Conservation (phyloP, 768 basidiomycete species). For the Pleurotus giganteus region DNA sequence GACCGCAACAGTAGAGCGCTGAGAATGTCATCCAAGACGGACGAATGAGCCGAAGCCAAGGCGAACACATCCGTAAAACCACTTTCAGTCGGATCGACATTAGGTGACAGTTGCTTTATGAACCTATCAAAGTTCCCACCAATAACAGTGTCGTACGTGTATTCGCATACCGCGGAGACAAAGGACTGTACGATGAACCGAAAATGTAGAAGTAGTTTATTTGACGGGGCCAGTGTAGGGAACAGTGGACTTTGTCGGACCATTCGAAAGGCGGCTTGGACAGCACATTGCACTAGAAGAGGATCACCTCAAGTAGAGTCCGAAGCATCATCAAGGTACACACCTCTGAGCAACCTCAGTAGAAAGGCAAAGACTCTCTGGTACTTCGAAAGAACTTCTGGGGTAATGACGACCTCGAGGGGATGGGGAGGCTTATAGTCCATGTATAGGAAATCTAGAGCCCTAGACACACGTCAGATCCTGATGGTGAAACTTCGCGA, state of each 20-base stretch:
- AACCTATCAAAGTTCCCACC: conserved; percentile 75
- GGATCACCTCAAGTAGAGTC: neutral
- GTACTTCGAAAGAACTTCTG: conserved; percentile 77
- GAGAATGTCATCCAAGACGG: conserved; percentile 70
- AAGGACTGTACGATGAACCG: conserved; percentile 76
- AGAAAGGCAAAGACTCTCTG: conserved; percentile 81
- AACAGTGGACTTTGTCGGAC: conserved; percentile 52
- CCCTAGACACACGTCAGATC: conserved; percentile 40
- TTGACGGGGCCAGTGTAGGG: conserved; percentile 51
- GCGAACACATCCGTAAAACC: conserved; percentile 72
- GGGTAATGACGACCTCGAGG: conserved; percentile 69
- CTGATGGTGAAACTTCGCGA: neutral
- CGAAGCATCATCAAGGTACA: conserved; percentile 13
- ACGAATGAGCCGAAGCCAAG: conserved; percentile 64
- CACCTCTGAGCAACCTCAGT: conserved; percentile 77
- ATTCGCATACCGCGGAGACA: conserved; percentile 61
- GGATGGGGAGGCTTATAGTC: conserved; percentile 88
- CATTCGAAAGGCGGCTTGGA: conserved; percentile 65
- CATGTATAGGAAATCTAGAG: conserved; percentile 87
- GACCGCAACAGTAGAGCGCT: conserved; percentile 73
- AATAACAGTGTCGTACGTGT: conserved; percentile 82
- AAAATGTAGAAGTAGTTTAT: conserved; percentile 60
- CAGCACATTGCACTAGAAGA: conserved; percentile 61
- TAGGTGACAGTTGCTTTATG: conserved; percentile 37
- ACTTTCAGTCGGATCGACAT: conserved; percentile 13